Base-by-base conservation (phyloP, 352 stramenopile genomes). In the Phytophthora ohioensis region DNA sequence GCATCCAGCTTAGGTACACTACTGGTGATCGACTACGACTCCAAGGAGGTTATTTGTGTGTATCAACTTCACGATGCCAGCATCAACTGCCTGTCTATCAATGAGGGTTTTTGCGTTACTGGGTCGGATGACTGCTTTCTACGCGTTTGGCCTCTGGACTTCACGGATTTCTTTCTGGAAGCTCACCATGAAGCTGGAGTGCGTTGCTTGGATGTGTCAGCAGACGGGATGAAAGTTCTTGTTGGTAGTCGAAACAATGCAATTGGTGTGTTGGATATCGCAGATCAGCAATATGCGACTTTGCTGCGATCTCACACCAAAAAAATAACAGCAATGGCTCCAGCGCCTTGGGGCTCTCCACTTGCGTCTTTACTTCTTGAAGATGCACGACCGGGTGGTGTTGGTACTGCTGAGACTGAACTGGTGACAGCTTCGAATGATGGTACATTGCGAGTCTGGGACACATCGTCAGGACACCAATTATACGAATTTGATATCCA, bases 141-240 rank as follows among this genome's bases (percentile, higher is more conserved):
- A 11, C 88, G 93, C 1, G 87, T 98, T 59, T 98, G 93, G 93
- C 91, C 93, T 8, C 73, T 98, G 1, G 92, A 98, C 73, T 98
- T 98, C 60, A 82, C 82, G 12, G 91, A 97, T 68, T 98, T 95
- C 68, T 95, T 98, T 65, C 69, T 98, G 32, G 93, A 98, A 71
- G 93, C 91, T 17, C 76, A 91, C 21, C 90, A 97, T 54, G 90
- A 97, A 43, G 78, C 78, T 1, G 57, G 82, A 0, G 90, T 98
- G 4, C 71, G 69, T 5, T 79, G 68, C 6, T 77, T 92, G 7
- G 80, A 93, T 59, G 79, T 97, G 3, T 95, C 87, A 1, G 59
- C 58, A 5, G 91, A 98, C 41, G 92, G 93, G 1, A 83, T 97
- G 43, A 81, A 84, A 54, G 80, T 98, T 0, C 53, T 94, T 6